Evolutionary conservation across 108 stramenopile genomes (phyloP), one percentile per base, ranked within the genome.

Genomic region (Nitzschia sp.): DNA sequence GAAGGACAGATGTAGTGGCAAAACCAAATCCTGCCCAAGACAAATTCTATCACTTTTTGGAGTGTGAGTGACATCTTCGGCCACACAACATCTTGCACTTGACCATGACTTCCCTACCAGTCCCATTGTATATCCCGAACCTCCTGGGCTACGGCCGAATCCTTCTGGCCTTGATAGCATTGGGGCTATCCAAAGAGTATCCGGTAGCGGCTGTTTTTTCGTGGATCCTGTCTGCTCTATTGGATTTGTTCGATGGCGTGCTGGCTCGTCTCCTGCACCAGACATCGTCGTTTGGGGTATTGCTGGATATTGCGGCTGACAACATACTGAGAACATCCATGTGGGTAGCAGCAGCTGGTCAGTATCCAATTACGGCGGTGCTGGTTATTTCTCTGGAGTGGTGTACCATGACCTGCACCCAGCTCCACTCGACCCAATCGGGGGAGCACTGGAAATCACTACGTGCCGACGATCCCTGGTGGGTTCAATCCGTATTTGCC

Each of bases 241-340:
- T 87, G 52, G 86, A 87, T 59, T 50, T 83, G 38, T 61, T 87
- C 34, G 86, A 87, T 53, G 86, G 86, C 5, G 67, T 75, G 0
- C 60, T 82, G 10, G 86, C 86, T 0, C 55, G 86, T 58, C 67
- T 8, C 46, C 65, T 82, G 12, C 73, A 87, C 54, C 86, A 87
- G 74, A 77, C 75, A 50, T 87, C 86, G 5, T 29, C 69, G 26
- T 78, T 87, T 11, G 86, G 86, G 2, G 64, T 83, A 37, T 51
- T 87, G n/a, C 26, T 87, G 41, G 86, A 87, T 48, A 72, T 87
- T 48, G 38, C 63, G 10, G 83, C 86, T 7, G 86, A 87, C 50
- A 87, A 87, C 72, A 67, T 84, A 24, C 59, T 84, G 15, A 50
- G 86, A 17, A 80, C 83, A 15, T 53, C 64, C 1, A 40, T 78